These are phyloP conservation scores for Croton laevigatus DNA, from an alignment of 441 rosid genomes.

Conservation along the genomic window DNA sequence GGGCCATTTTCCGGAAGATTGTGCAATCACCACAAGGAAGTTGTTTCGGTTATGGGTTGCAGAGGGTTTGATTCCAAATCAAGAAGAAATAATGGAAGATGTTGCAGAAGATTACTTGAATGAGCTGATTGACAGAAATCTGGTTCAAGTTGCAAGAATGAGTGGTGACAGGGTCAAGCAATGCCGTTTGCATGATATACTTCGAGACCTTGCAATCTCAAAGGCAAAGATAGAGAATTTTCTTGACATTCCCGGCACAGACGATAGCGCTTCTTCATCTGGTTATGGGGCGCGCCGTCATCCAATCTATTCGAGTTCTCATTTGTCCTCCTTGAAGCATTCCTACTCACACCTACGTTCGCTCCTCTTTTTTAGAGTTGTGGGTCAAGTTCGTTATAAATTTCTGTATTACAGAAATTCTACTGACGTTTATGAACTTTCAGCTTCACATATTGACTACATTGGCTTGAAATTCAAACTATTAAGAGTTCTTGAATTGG, in stretches of 20 bases:
- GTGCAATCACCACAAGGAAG: constrained; percentile 1
- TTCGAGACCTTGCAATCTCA: constrained; percentile 13
- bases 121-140: constrained; percentile 13
- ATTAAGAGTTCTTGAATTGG: constrained; percentile 29
- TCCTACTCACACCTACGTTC: constrained; percentile 24
- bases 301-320: constrained; percentile 25
- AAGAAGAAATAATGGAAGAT: constrained; percentile 13
- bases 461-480: constrained; percentile 24
- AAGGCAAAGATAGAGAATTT: constrained; percentile 25
- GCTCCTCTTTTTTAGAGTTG: constrained; percentile 28
- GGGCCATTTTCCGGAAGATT: constrained; percentile 20
- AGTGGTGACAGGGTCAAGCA: constrained; percentile 12
- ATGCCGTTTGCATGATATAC: constrained; percentile 13
- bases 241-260: constrained; percentile 23
- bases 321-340: constrained; percentile 6
- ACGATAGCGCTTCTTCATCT: neutral
- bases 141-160: constrained; percentile 12
- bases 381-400: constrained; percentile 18
- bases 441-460: constrained; percentile 11
- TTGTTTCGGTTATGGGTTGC: constrained; percentile 19
- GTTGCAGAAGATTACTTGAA: constrained; percentile 19
- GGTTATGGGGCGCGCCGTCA: constrained; percentile 19
- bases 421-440: constrained; percentile 16
- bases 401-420: neutral
- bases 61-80: constrained; percentile 17